Evolutionary conservation across 306 rosid species (phyloP).

Genomic region (Vigna reflexopilosa): DNA sequence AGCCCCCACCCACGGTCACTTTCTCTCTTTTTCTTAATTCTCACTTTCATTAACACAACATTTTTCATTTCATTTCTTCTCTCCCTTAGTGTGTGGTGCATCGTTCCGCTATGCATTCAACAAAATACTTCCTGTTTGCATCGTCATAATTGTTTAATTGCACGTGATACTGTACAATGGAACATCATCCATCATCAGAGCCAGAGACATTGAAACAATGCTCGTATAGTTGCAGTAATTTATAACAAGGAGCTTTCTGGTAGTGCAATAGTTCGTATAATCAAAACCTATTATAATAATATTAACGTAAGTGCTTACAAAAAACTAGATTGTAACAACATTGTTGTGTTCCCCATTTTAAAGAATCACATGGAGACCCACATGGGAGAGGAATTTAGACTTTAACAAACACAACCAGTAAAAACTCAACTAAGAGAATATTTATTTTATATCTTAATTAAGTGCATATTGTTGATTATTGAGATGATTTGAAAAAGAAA

Average conservation of each 20-base stretch:
- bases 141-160: too few relatives aligned
- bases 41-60: too few relatives aligned
- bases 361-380: conserved; percentile 36
- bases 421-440: not conserved
- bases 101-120: too few relatives aligned
- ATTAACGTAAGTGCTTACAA: too few relatives aligned
- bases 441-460: not conserved
- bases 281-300: not conserved
- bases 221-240: not conserved
- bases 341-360: conserved; percentile 33
- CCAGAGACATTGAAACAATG: not conserved
- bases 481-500: not conserved
- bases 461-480: not conserved
- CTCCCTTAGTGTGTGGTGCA: too few relatives aligned
- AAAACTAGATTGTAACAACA: not conserved
- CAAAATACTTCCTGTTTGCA: too few relatives aligned
- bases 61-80: too few relatives aligned
- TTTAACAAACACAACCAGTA: not conserved
- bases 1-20: too few relatives aligned
- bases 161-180: conserved; percentile 25
- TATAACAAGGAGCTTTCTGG: conserved; percentile 4
- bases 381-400: conserved; percentile 25
- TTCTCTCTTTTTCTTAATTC: too few relatives aligned
- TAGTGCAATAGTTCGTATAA: not conserved
- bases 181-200: conserved; percentile 2